A percentile compares a stretch with the other conserved stretches of the same genome.
phyloP scores from a whole-genome alignment of 2,329 filamentous ascomycete species.

The Phyllosticta citribraziliensis region DNA sequence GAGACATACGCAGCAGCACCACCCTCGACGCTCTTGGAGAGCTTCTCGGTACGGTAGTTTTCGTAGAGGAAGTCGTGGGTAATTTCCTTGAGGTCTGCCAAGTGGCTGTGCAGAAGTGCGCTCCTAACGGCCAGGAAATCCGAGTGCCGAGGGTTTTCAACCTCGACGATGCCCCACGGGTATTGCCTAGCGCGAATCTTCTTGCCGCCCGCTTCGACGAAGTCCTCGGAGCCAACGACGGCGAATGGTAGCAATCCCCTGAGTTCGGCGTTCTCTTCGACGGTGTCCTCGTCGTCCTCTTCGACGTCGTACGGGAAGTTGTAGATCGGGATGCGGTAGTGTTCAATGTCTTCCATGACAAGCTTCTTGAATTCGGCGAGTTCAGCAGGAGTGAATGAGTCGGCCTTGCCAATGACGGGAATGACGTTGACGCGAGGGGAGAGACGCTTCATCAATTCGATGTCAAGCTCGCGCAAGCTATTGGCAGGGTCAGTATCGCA shows the following conservation, averaged over 20 bases:
- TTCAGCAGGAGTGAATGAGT: slow-evolving; percentile 92
- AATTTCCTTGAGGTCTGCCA: slow-evolving; percentile 98
- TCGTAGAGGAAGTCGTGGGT: slow-evolving; percentile 99
- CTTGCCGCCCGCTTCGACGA: slow-evolving; percentile 86
- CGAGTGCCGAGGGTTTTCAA: slow-evolving; percentile 97
- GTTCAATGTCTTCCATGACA: slow-evolving; percentile 99
- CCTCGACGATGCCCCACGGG: slow-evolving; percentile 97
- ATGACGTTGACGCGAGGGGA: slow-evolving; percentile 98
- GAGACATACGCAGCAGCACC: slow-evolving; percentile 71
- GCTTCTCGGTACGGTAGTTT: slow-evolving; percentile 99
- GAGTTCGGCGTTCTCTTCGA: slow-evolving; percentile 97
- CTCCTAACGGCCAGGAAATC: slow-evolving; percentile 97
- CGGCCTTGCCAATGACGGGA: slow-evolving; percentile 95
- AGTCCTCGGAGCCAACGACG: slow-evolving; percentile 94
- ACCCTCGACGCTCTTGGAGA: slow-evolving; percentile 97
- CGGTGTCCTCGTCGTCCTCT: slow-evolving; percentile 97
- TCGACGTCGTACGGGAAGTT: slow-evolving; percentile 99
- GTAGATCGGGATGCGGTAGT: slow-evolving; percentile 98
- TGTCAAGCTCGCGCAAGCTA: slow-evolving; percentile 95
- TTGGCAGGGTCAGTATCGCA: slow-evolving; percentile 5
- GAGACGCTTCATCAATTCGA: slow-evolving; percentile 98
- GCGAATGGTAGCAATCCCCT: slow-evolving; percentile 97
- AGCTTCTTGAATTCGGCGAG: slow-evolving; percentile 99
- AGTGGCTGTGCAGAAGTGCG: slow-evolving; percentile 90
- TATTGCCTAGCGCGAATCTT: slow-evolving; percentile 93